Evolutionary conservation across 2,329 filamentous ascomycete species (phyloP), one percentile per base, ranked within the genome.

Genomic region (Ascochyta koolunga): DNA sequence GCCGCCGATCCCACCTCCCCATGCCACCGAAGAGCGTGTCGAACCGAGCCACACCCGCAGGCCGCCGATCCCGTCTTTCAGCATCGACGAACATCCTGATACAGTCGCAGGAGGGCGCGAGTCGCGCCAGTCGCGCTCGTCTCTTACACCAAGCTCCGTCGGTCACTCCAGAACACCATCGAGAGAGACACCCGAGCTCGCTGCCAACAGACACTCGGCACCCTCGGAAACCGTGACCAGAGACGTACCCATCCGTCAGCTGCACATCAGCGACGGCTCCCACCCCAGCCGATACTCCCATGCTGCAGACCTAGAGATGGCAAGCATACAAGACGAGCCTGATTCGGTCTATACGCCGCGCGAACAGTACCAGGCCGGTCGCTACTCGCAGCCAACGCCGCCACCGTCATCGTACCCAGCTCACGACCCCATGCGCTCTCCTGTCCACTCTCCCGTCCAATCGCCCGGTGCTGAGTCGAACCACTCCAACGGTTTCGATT

Each of bases 121-220:
- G 10, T 73, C 70, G 31, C 64, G 66, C 52, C 67, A 73, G 54
- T 76, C 70, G 5, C 67, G 58, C 10, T 72, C 70, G 25, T 74
- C 72, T 33, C 54, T 71, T 18, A 59, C 60, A 31, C 59, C 65
- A 11, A 75, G 69, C 53, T 72, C 70, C 10, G 54, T 56, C 21
- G 66, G 67, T 4, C 72, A 75, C 56, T 75, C 73, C 22, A 68
- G 70, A 57, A 70, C 68, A 36, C 60, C 66, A 0, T 76, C 73
- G 4, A 57, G 71, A 52, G 73, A 76, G 27, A 71, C 67, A 18
- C 59, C 67, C 37, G 70, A 73, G 40, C 59, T 58, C n/a, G 56
- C 32, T 25, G 56, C 56, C 36, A 56, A 60, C 29, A 60, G 63
- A 50, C 59, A 70, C 49, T 68, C 63, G 5, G 60, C 54, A 43